Evolutionary conservation across 139 green algal species (phyloP), one percentile per base, ranked within the genome.

Genomic region (Nannochloris sp.): DNA sequence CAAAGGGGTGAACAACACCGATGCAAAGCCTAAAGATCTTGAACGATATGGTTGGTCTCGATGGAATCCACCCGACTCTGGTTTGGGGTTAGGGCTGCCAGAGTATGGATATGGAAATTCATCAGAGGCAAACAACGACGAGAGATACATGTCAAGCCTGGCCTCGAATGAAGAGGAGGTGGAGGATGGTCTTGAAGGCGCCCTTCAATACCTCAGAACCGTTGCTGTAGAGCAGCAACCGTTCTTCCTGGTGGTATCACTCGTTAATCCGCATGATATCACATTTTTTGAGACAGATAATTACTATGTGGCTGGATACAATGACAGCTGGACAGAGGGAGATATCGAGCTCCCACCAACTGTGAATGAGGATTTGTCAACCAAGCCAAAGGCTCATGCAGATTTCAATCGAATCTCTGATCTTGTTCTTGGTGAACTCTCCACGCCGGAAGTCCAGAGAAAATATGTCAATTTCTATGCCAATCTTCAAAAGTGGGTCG

Each of bases 261-360:
- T 70, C 10, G 64, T 70, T 29, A 70, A 70, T 53, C 64, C 64
- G 7, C 64, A 70, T 27, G 64, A 70, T 60, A 53, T 70, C 4
- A 50, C 61, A 15, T 70, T 70, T 37, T 70, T 63, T 53, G 50
- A 50, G 29, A 54, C 19, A 0, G 31, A 48, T 34, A 59, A 31
- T 5, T 49, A 60, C 0, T 70, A 70, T 15, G 24, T 24, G 34
- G 18, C 23, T 8, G 21, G 50, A 21, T 49, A 65, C 9, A 49
- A 63, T 2, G 19, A 48, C 16, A 40, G 34, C 34, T 40, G 34
- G 34, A 40, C 34, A 40, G 34, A 11, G 8, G 64, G 64, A 21
- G 31, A 34, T 21, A 27, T 65, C 49, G 25, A 19, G 31, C 25
- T 64, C 10, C 64, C 64, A 5, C 19, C 34, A 4, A 70, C 64